phyloP scores from a whole-genome alignment of 1,284 basidiomycete genomes.

The Cystobasidium pallidum region DNA sequence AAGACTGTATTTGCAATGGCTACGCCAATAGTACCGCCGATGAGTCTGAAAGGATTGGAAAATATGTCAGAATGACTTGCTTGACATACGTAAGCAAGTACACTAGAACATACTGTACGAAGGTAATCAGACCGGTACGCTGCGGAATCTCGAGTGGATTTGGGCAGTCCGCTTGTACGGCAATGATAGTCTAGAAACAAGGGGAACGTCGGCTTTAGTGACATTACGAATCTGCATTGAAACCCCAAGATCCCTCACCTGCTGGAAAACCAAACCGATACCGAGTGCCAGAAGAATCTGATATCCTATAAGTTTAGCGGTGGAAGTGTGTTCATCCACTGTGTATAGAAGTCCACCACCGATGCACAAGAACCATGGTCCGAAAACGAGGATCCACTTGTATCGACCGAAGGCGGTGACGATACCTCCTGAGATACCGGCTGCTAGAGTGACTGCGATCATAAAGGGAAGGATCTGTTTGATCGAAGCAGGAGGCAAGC shows the following conservation, averaged over 20 bases:
- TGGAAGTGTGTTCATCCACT: slow-evolving; percentile 55
- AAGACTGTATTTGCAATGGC: slow-evolving; percentile 33
- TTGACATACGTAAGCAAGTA: slow-evolving; percentile 36
- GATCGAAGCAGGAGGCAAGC: slow-evolving; percentile 46
- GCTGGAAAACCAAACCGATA: slow-evolving; percentile 37
- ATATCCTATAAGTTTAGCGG: slow-evolving; percentile 59
- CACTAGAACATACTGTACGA: slow-evolving; percentile 35
- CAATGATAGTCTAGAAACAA: slow-evolving; percentile 58
- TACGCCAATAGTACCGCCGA: slow-evolving; percentile 27
- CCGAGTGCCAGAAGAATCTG: slow-evolving; percentile 57
- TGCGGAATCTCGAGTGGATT: slow-evolving; percentile 50
- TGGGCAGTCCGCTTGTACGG: slow-evolving; percentile 59
- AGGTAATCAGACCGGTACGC: slow-evolving; percentile 24
- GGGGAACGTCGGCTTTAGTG: too few species aligned
- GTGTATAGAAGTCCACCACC: slow-evolving; percentile 61
- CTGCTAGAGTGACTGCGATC: slow-evolving; percentile 44
- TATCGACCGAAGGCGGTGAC: slow-evolving; percentile 56
- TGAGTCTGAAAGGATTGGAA: not conserved
- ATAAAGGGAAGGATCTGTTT: slow-evolving; percentile 59
- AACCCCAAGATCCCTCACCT: not conserved
- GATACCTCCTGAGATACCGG: slow-evolving; percentile 50
- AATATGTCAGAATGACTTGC: slow-evolving; percentile 52
- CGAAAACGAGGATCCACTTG: slow-evolving; percentile 56
- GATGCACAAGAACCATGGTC: slow-evolving; percentile 56
- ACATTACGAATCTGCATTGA: too few species aligned